These are phyloP conservation scores for Artemisia annua DNA, from an alignment of 129 eudicot species.

Conservation along the genomic window DNA sequence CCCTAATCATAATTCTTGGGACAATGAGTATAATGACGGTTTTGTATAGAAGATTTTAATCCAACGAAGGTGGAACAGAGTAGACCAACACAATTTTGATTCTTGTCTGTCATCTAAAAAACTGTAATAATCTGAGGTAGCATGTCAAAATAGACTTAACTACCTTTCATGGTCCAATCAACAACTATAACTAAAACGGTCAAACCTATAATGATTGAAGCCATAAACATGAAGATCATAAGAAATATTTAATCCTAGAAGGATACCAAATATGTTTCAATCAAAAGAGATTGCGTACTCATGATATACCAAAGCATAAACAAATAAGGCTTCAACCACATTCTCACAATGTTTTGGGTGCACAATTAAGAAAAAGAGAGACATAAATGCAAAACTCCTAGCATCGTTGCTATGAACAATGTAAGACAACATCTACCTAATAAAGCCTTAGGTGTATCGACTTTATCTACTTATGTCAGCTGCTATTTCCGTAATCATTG, in stretches of 20 bases:
- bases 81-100: background rate
- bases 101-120: no score
- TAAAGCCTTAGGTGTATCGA: background rate
- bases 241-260: no score
- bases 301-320: no score
- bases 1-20: background rate
- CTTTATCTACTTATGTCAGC: background rate
- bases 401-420: background rate
- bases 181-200: background rate
- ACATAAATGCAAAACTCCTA: background rate
- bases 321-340: no score
- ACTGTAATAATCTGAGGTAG: no score
- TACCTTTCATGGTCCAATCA: background rate
- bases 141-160: background rate
- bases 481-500: background rate
- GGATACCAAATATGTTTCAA: no score
- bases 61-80: background rate
- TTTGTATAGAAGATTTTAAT: background rate
- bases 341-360: no score
- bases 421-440: background rate
- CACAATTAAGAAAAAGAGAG: no score
- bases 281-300: no score
- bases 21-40: background rate
- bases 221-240: background rate
- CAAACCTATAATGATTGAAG: background rate